phyloP scores from a whole-genome alignment of 2,329 filamentous ascomycete genomes.

The Sphaerulina vaccinii region DNA sequence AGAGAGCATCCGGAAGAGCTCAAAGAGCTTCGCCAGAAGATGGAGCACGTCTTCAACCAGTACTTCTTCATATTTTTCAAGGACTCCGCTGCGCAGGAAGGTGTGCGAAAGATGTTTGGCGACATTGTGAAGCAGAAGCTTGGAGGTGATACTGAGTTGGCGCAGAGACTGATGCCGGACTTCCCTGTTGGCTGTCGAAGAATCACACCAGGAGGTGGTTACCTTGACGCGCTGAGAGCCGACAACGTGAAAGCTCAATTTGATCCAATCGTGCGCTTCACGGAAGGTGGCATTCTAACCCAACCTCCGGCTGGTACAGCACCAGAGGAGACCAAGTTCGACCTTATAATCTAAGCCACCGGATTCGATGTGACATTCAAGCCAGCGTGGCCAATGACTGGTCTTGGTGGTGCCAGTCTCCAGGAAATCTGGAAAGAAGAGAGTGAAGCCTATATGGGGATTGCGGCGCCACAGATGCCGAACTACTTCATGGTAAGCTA shows the following conservation, averaged over 20 bases:
- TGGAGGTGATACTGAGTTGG: constrained; percentile 11
- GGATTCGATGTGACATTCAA: constrained; percentile 41
- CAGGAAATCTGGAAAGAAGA: constrained; percentile 25
- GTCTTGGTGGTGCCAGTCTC: constrained; percentile 36
- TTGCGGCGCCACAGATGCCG: constrained; percentile 29
- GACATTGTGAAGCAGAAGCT: constrained; percentile 13
- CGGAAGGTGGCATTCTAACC: constrained; percentile 11
- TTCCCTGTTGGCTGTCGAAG: constrained; percentile 20
- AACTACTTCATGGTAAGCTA: constrained; percentile 28
- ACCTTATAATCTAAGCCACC: constrained; percentile 48
- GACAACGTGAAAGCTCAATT: constrained; percentile 17
- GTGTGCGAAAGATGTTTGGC: constrained; percentile 2
- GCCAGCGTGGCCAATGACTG: constrained; percentile 36
- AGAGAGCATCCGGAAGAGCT: constrained; percentile 14
- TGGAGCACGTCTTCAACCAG: constrained; percentile 16
- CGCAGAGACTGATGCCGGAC: constrained; percentile 15
- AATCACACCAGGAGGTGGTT: constrained; percentile 17
- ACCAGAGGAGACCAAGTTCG: constrained; percentile 34
- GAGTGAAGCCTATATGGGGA: constrained; percentile 28
- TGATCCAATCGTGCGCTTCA: constrained; percentile 15
- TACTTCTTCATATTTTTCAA: constrained; percentile 14
- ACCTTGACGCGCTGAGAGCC: constrained; percentile 16
- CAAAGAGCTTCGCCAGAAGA: constrained; percentile 12
- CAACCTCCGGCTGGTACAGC: constrained; percentile 6
- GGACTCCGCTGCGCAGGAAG: constrained; percentile 3